Base-by-base conservation (phyloP, 805 yeast genomes). In the Metschnikowia koreensis region DNA sequence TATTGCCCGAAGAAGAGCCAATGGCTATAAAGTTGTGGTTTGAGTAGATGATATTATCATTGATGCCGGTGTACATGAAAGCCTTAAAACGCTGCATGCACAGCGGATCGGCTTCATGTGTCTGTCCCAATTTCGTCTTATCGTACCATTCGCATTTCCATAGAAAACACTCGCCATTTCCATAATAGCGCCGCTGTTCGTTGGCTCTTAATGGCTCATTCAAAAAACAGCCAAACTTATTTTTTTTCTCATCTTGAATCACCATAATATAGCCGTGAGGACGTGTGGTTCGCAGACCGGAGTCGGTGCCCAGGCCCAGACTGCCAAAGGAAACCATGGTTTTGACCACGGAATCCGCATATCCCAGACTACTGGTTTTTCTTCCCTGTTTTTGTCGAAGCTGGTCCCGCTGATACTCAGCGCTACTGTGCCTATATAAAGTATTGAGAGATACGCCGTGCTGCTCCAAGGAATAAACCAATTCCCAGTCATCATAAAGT, bases 91-190 rank as follows among this genome's bases (percentile, higher is more conserved):
- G 58, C 33, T 50, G 56, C 41, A 41, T 47, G 15, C 43, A 34
- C 26, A 37, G 41, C 3, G 56, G 56, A 41, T 52, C 52, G 11
- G 40, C 38, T 27, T 46, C 40, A 15, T 48, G 51, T 7, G 56
- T 49, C 47, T 49, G 47, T 22, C 41, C 56, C 16, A 53, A 34
- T 31, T 46, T 54, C 17, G 29, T 43, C 46, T 36, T 38, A 34
- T 58, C 68, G 66, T 47, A 76, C 75, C 64, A 68, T 55, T 82
- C 87, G n/a, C 80, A 63, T 57, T 85, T 87, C 97, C 97, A 93
- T 22, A 93, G 74, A 61, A 94, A 92, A 64, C 98, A 91, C 66
- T 93, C 97, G 0, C 97, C 97, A 69, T 92, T 92, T 0, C 99
- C 99, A 60, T 85, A 87, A 69, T 84, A 93, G 51, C 89, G 76